Evolutionary conservation across 306 rosid species (phyloP).

Genomic region (Vachellia pachyceras): DNA sequence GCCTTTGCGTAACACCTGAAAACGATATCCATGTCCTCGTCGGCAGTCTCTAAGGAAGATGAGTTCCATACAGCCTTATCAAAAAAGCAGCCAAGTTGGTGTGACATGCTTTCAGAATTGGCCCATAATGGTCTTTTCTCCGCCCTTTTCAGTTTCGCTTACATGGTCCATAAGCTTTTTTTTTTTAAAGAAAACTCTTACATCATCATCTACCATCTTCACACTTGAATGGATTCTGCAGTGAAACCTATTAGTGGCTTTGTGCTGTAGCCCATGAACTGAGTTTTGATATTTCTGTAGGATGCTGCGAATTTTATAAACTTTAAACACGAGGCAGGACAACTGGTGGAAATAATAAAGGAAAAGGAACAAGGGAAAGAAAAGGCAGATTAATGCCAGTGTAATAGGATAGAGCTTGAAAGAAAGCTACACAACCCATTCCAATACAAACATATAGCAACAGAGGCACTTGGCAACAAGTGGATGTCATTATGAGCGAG

Average conservation of each 20-base stretch:
- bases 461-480: conserved; percentile 18
- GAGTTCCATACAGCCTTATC: background rate
- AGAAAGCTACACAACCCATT: background rate
- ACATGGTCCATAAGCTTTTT: too few species aligned
- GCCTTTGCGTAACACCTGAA: background rate
- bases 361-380: conserved; percentile 1
- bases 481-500: background rate
- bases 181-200: too few species aligned
- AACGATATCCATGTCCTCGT: background rate
- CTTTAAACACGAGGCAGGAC: conserved; percentile 8
- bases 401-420: background rate
- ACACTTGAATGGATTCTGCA: background rate
- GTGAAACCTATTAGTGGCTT: background rate
- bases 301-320: background rate
- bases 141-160: too few species aligned
- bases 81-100: background rate
- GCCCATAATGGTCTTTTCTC: background rate
- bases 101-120: background rate
- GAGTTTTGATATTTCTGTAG: background rate
- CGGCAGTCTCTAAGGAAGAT: background rate
- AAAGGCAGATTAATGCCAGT: background rate
- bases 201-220: too few species aligned
- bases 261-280: background rate
- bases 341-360: background rate
- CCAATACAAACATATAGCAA: conserved; percentile 1